phyloP scores from a whole-genome alignment of 305 asterid species.

The Solanum hybrid region DNA sequence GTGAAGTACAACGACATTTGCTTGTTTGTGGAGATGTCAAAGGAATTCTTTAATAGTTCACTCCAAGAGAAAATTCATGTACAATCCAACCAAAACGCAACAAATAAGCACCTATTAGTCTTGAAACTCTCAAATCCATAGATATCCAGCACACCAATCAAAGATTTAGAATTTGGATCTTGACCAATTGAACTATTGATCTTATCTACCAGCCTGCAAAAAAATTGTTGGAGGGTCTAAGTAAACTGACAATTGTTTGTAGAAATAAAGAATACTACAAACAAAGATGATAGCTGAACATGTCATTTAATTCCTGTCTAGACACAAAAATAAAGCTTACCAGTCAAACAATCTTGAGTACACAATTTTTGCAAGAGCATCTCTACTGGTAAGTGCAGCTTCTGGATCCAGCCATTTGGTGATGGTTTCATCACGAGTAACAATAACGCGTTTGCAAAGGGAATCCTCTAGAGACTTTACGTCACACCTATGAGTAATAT shows the following conservation, averaged over 20 bases:
- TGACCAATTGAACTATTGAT: conserved; percentile 88
- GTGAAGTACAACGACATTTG: not conserved
- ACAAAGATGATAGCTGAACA: not conserved
- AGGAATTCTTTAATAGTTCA: not conserved
- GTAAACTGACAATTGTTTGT: not conserved
- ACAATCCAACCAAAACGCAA: conserved; percentile 41
- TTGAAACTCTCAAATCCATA: conserved; percentile 99
- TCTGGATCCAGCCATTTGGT: conserved; percentile 87
- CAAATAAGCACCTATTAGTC: conserved; percentile 98
- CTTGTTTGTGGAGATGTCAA: not conserved
- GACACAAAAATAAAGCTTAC: conserved; percentile 26
- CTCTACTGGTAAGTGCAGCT: conserved; percentile 84
- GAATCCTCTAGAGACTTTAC: conserved; percentile 84
- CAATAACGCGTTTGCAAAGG: conserved; percentile 86
- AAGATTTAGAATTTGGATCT: conserved; percentile 72
- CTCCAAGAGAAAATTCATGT: conserved; percentile 13
- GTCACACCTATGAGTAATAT: conserved; percentile 62
- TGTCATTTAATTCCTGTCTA: not conserved
- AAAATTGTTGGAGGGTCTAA: not conserved
- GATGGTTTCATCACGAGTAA: conserved; percentile 95
- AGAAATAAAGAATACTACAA: not conserved
- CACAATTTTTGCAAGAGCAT: conserved; percentile 87
- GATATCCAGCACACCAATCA: conserved; percentile 94
- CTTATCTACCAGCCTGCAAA: conserved; percentile 90
- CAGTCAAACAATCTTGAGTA: conserved; percentile 98